Conservation (phyloP, 2,329 filamentous ascomycete genomes). For the Penicillium janthinellum region DNA sequence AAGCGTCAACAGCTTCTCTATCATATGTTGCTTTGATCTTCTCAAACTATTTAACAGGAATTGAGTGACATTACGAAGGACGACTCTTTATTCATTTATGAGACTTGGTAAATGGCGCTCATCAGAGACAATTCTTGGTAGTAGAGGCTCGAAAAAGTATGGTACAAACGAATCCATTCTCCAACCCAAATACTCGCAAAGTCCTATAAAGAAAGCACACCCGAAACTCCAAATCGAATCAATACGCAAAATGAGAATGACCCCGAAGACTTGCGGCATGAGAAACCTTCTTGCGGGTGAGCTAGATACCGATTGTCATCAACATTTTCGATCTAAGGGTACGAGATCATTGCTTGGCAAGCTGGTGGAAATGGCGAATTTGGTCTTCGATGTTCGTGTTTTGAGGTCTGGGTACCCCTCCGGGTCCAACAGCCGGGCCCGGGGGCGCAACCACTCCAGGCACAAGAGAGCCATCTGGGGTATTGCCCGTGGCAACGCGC, state of each 20-base stretch:
- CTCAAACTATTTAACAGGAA: not conserved
- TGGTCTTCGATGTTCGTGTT: slow-evolving; percentile 81
- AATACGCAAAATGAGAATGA: not conserved
- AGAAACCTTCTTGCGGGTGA: not conserved
- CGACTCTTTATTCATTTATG: not conserved
- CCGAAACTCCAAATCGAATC: slow-evolving; percentile 10
- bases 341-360: slow-evolving; percentile 43
- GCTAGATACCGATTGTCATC: not conserved
- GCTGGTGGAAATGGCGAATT: slow-evolving; percentile 69
- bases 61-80: not conserved
- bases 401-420: slow-evolving; percentile 36
- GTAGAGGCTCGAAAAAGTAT: slow-evolving; percentile 3
- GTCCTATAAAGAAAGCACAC: slow-evolving; percentile 3
- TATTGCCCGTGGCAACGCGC: slow-evolving; percentile 62
- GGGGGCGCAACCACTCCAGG: slow-evolving; percentile 27
- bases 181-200: slow-evolving; percentile 4
- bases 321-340: not conserved
- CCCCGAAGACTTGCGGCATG: not conserved
- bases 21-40: no score
- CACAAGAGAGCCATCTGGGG: slow-evolving; percentile 33
- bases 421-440: slow-evolving; percentile 33
- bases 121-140: not conserved
- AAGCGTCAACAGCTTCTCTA: no score
- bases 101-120: not conserved
- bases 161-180: slow-evolving; percentile 14